Conservation (phyloP, 345 rosid species). For the Bruguiera parviflora region DNA sequence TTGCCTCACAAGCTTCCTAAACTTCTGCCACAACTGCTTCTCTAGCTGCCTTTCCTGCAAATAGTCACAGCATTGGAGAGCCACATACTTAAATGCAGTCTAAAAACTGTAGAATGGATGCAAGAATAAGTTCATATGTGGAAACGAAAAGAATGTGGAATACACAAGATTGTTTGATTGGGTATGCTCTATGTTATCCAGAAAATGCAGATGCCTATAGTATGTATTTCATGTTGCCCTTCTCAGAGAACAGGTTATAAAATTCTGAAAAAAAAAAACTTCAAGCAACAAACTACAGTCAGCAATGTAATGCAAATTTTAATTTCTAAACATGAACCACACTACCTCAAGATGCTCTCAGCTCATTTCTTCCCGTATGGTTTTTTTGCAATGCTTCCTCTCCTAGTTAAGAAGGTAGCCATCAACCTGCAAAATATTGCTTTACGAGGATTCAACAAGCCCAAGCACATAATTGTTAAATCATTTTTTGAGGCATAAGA, state of each 20-base stretch:
- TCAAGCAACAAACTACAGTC: constrained; percentile 1
- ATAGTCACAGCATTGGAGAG: constrained; percentile 7
- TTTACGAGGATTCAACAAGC: background rate
- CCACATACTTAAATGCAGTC: background rate
- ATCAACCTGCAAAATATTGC: constrained; percentile 51
- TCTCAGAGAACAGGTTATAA: background rate
- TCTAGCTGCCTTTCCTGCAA: constrained; percentile 86
- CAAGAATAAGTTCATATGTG: background rate
- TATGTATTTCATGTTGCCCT: too few species aligned
- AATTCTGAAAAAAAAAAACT: background rate
- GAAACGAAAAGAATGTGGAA: background rate
- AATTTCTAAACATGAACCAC: constrained; percentile 7
- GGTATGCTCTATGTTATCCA: too few species aligned
- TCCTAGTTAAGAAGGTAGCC: constrained; percentile 73
- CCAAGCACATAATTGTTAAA: background rate
- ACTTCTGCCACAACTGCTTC: constrained; percentile 66
- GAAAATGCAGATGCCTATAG: too few species aligned
- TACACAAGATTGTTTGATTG: too few species aligned
- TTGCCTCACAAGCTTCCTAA: constrained; percentile 53
- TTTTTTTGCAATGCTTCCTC: constrained; percentile 55
- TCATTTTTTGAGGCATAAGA: background rate
- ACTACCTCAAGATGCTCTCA: constrained; percentile 75
- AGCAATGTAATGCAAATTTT: background rate
- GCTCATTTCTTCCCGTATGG: constrained; percentile 80
- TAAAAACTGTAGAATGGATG: background rate